These are phyloP conservation scores for Vigna nakashimae DNA, from an alignment of 306 rosid genomes.

Conservation along the genomic window DNA sequence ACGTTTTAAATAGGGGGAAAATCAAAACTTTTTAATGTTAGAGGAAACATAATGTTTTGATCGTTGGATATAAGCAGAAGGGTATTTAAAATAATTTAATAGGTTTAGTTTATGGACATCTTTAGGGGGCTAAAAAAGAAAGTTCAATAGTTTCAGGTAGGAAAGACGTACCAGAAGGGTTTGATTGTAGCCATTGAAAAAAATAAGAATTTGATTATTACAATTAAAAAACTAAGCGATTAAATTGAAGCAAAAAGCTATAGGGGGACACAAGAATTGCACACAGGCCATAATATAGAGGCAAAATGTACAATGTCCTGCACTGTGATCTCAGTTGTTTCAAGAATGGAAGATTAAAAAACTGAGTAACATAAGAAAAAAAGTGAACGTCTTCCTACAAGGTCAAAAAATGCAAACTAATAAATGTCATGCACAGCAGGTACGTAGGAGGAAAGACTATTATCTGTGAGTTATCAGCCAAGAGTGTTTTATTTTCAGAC, in stretches of 20 bases:
- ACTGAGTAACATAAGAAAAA: neutral
- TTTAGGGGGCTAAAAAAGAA: neutral
- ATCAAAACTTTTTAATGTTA: neutral
- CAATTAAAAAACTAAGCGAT: neutral
- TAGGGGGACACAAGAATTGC: neutral
- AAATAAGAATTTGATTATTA: neutral
- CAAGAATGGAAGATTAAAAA: constrained; percentile 13
- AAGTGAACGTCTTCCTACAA: neutral
- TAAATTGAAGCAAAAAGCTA: neutral
- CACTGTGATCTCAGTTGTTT: constrained; percentile 19
- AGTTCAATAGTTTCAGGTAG: neutral
- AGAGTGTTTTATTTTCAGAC: constrained; percentile 22
- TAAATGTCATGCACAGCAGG: constrained; percentile 3
- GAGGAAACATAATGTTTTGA: neutral
- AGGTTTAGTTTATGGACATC: neutral
- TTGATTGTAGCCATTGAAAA: neutral
- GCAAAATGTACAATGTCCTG: neutral
- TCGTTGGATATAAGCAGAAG: neutral
- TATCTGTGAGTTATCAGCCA: neutral
- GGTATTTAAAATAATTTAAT: neutral
- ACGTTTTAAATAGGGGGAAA: neutral
- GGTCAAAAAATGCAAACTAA: neutral
- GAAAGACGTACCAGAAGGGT: neutral
- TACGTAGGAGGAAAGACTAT: neutral
- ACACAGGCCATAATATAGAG: neutral